Evolutionary conservation across 495 filamentous ascomycete genomes (phyloP).

Genomic region (Lophiostoma macrostomum): DNA sequence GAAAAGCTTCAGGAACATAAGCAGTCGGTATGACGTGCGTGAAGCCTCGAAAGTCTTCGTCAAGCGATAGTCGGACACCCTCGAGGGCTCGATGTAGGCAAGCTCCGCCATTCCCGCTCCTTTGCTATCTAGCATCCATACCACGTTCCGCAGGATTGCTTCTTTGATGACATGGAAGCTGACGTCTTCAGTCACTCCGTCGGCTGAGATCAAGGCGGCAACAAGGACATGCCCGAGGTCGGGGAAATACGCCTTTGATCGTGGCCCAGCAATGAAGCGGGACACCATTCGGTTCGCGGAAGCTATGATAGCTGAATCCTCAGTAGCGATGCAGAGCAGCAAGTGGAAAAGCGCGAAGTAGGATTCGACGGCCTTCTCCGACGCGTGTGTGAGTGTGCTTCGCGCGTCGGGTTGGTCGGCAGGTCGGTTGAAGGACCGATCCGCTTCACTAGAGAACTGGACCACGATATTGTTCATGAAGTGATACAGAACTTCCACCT

Average conservation of each 20-base stretch:
- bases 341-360: conserved; percentile 56
- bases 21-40: conserved; percentile 49
- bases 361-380: conserved; percentile 52
- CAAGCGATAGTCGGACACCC: conserved; percentile 47
- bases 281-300: conserved; percentile 35
- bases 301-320: conserved; percentile 20
- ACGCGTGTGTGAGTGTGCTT: conserved; percentile 48
- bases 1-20: conserved; percentile 55
- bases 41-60: conserved; percentile 48
- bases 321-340: conserved; percentile 43
- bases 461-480: conserved; percentile 55
- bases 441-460: conserved; percentile 43
- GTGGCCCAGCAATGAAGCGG: conserved; percentile 42
- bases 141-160: conserved; percentile 50
- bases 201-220: conserved; percentile 46
- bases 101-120: conserved; percentile 47
- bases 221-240: conserved; percentile 52
- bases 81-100: conserved; percentile 45
- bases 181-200: conserved; percentile 43
- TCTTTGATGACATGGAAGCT: conserved; percentile 48
- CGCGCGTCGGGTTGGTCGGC: conserved; percentile 11
- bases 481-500: conserved; percentile 43
- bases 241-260: conserved; percentile 45
- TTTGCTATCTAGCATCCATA: conserved; percentile 49
- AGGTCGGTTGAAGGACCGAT: background rate